These are phyloP conservation scores for Rhododendron ferrugineum DNA, from an alignment of 148 eudicot species.

Conservation along the genomic window DNA sequence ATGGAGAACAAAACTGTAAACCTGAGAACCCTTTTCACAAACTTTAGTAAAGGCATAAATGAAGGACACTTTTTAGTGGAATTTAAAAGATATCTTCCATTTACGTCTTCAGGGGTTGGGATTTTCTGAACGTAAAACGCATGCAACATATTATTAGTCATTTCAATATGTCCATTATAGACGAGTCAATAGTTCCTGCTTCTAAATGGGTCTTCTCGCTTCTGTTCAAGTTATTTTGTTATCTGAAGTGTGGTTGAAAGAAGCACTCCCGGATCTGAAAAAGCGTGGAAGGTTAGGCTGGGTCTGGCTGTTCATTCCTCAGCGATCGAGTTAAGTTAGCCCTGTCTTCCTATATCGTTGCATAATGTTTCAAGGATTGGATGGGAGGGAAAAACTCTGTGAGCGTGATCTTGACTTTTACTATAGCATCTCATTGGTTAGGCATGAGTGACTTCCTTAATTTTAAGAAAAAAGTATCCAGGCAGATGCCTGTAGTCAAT, in stretches of 20 bases:
- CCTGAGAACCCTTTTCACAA: background rate
- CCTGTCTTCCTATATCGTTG: background rate
- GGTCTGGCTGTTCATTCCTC: background rate
- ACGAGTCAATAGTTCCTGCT: background rate
- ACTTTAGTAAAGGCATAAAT: background rate
- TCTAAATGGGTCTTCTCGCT: background rate
- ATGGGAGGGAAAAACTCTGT: background rate
- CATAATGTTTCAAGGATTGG: background rate
- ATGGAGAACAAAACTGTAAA: background rate
- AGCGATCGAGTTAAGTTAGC: background rate
- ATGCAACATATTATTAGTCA: background rate
- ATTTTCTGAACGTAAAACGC: background rate
- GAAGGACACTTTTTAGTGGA: background rate
- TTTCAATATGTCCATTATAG: background rate
- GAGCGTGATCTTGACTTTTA: background rate
- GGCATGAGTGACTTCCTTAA: background rate
- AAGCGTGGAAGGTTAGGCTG: background rate
- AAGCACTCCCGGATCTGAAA: background rate
- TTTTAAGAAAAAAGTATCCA: background rate
- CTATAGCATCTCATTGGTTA: background rate
- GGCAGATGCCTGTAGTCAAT: background rate
- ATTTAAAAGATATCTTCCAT: background rate
- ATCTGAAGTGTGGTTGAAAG: background rate
- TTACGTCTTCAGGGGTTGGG: background rate
- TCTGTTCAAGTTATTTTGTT: background rate